Conservation (phyloP, 2,329 filamentous ascomycete genomes). For the Clonostachys solani region DNA sequence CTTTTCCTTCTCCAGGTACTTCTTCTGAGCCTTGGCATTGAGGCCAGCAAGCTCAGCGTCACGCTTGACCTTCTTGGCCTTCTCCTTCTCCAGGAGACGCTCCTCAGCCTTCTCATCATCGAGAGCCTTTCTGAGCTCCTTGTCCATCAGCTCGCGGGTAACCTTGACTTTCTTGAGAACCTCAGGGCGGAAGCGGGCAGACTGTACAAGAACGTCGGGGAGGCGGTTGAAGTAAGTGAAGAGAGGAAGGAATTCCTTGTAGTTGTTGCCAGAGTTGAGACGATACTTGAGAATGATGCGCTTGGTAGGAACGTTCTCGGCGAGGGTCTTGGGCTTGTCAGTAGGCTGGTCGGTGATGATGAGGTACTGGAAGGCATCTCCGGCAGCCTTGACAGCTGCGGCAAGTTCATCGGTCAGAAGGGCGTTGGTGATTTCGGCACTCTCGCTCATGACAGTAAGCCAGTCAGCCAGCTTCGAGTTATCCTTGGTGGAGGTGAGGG, state of each 20-base stretch:
- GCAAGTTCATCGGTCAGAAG: conserved; percentile 86
- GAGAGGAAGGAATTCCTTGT: conserved; percentile 64
- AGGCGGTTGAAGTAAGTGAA: conserved; percentile 80
- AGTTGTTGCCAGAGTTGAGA: conserved; percentile 59
- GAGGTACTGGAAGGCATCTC: conserved; percentile 76
- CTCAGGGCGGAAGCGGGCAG: conserved; percentile 84
- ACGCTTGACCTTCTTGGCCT: conserved; percentile 82
- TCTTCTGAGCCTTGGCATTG: conserved; percentile 80
- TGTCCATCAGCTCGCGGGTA: conserved; percentile 75
- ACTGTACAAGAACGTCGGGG: conserved; percentile 73
- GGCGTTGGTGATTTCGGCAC: conserved; percentile 85
- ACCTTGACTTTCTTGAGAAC: conserved; percentile 79
- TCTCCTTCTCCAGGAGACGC: conserved; percentile 66
- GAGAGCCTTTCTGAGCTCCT: conserved; percentile 72
- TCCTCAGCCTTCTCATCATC: conserved; percentile 82
- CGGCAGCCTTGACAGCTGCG: conserved; percentile 72
- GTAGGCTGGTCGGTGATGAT: conserved; percentile 86
- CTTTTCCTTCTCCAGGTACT: conserved; percentile 76
- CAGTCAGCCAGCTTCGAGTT: conserved; percentile 83
- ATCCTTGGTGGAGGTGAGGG: conserved; percentile 90
- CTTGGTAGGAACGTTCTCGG: conserved; percentile 82
- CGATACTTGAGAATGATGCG: conserved; percentile 77
- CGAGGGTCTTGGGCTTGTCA: conserved; percentile 79
- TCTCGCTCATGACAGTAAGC: conserved; percentile 95
- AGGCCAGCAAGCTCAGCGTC: conserved; percentile 75